Base-by-base conservation (phyloP, 768 basidiomycete genomes). In the Suillus variegatus region DNA sequence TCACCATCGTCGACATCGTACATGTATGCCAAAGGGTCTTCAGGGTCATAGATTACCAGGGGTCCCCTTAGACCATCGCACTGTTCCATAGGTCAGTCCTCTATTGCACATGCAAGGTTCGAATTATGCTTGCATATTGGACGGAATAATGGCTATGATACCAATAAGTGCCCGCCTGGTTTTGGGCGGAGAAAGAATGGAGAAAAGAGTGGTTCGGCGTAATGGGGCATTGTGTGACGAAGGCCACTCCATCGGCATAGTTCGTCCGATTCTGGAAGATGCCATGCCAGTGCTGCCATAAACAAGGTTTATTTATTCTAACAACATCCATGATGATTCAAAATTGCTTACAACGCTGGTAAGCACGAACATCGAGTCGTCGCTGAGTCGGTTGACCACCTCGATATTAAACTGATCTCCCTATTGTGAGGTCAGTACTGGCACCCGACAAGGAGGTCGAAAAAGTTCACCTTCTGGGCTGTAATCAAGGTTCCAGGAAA, bases 221-320 rank as follows among this genome's bases (percentile, higher is more conserved):
- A 41, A 74, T 70, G 20, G 77, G 77, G 46, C 77, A 78, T 57
- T 74, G 76, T 20, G 78, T 73, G 18, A 82, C 72, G 36, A 73
- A 75, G 3, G 73, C 70, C 1, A 75, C 66, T 6, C 86, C 86
- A 60, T 87, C 86, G 0, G 77, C 81, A 73, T 75, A 82, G 63
- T 77, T 82, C 6, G 81, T 79, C 3, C 67, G 64, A 2, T 72
- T 69, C 69, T 86, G 85, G 61, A 74, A 78, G 56, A 86, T 69
- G 1, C 86, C 85, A 68, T 86, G 86, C 84, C 84, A 86, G 67
- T 87, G 85, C 86, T 87, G 16, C 5, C 3, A 12, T 6, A 10
- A 20, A 52, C 22, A 35, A n/a, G 22, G 14, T 12, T 5, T 9
- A 57, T 12, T 5, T 9, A 55, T 20, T 7, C 47, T 38, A 12